These are phyloP conservation scores for Monosporozyma servazzii DNA, from an alignment of 805 yeast genomes.

Conservation along the genomic window DNA sequence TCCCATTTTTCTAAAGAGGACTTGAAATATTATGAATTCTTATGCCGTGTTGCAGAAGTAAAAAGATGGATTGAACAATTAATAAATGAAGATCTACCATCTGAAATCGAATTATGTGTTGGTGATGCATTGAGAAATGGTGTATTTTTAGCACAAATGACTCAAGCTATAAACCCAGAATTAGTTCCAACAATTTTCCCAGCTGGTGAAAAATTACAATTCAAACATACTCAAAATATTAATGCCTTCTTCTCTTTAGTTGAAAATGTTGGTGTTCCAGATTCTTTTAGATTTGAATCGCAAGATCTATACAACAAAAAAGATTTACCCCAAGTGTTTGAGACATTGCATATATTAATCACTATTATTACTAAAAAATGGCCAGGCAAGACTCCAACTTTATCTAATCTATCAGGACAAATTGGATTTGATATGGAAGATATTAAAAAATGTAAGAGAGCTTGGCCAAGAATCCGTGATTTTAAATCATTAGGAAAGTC, in stretches of 20 bases:
- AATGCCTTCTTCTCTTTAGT: slow-evolving; percentile 69
- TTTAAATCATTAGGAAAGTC: slow-evolving; percentile 46
- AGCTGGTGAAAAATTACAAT: slow-evolving; percentile 58
- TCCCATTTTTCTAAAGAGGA: slow-evolving; percentile 13
- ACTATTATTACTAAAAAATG: slow-evolving; percentile 52
- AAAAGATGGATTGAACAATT: slow-evolving; percentile 68
- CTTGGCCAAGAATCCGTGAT: slow-evolving; percentile 65
- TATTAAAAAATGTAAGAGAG: slow-evolving; percentile 52
- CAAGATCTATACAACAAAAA: slow-evolving; percentile 90
- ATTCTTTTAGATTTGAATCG: slow-evolving; percentile 78
- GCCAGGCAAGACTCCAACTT: slow-evolving; percentile 47
- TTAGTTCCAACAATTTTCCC: slow-evolving; percentile 46
- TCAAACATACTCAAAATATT: slow-evolving; percentile 88
- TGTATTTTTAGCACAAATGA: slow-evolving; percentile 69
- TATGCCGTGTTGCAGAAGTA: slow-evolving; percentile 76
- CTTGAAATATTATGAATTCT: slow-evolving; percentile 58
- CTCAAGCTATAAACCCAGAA: slow-evolving; percentile 62
- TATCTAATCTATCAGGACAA: slow-evolving; percentile 54
- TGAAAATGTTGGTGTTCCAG: slow-evolving; percentile 68
- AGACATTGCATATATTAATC: slow-evolving; percentile 83
- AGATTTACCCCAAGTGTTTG: slow-evolving; percentile 87
- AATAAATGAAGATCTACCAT: slow-evolving; percentile 46
- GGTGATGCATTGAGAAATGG: slow-evolving; percentile 74
- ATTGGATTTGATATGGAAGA: slow-evolving; percentile 57
- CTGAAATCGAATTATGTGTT: slow-evolving; percentile 42